Evolutionary conservation across 495 filamentous ascomycete species (phyloP).

Genomic region (Neurospora intermedia): DNA sequence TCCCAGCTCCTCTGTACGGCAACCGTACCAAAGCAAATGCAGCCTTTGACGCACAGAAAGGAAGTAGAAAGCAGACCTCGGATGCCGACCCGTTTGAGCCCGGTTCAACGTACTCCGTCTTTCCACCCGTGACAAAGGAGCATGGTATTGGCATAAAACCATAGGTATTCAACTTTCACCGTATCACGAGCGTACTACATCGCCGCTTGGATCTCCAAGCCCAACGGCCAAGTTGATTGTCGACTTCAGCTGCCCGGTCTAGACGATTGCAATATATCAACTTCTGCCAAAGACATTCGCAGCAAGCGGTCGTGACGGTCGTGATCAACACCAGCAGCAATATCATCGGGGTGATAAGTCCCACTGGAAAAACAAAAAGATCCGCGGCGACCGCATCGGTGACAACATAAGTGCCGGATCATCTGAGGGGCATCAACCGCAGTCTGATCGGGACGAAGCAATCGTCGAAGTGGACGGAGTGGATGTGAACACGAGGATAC

Average conservation of each 20-base stretch:
- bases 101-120: constrained; percentile 7
- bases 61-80: neutral
- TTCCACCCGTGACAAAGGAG: neutral
- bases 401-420: neutral
- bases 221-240: constrained; percentile 4
- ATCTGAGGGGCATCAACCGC: neutral
- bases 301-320: neutral
- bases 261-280: neutral
- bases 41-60: too few relatives aligned
- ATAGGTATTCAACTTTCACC: neutral
- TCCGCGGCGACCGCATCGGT: neutral
- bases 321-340: neutral
- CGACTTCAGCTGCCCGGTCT: constrained; percentile 3
- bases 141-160: constrained; percentile 21
- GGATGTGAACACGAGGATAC: neutral
- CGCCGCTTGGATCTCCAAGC: constrained; percentile 2
- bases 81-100: neutral
- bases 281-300: neutral
- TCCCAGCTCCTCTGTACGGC: too few relatives aligned
- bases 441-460: neutral
- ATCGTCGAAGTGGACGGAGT: neutral
- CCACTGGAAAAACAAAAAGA: neutral
- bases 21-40: too few relatives aligned
- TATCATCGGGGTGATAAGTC: neutral
- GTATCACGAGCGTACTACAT: neutral